phyloP scores from a whole-genome alignment of 306 rosid genomes.

The Inga oerstediana region DNA sequence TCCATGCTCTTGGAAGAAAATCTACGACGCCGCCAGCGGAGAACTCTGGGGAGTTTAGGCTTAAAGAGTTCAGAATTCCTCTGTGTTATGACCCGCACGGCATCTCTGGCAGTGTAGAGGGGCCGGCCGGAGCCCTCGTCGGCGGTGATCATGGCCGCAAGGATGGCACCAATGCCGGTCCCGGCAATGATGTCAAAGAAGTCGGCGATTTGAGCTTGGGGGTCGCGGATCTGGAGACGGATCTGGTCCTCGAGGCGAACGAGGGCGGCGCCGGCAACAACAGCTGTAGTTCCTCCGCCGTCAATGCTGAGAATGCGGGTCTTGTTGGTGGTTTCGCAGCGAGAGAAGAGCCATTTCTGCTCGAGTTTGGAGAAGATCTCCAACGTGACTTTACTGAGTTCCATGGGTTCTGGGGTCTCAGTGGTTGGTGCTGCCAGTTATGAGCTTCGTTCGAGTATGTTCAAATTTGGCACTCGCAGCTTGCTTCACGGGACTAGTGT shows the following conservation, averaged over 20 bases:
- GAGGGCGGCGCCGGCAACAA: conserved; percentile 77
- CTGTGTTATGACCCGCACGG: conserved; percentile 43
- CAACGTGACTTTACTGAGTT: conserved; percentile 70
- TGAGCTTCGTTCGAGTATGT: not conserved
- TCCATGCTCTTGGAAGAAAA: conserved; percentile 76
- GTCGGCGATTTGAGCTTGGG: conserved; percentile 72
- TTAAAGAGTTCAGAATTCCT: conserved; percentile 60
- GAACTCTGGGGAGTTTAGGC: conserved; percentile 35
- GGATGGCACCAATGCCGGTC: conserved; percentile 83
- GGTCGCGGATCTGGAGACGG: conserved; percentile 79
- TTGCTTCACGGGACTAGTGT: conserved; percentile 3
- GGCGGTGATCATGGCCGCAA: conserved; percentile 76
- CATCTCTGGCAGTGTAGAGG: conserved; percentile 70
- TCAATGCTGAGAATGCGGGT: conserved; percentile 93
- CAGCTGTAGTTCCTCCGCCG: conserved; percentile 83
- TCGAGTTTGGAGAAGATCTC: conserved; percentile 95
- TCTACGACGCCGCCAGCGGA: conserved; percentile 56
- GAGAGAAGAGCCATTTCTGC: conserved; percentile 96
- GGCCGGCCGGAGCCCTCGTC: conserved; percentile 76
- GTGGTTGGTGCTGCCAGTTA: not conserved
- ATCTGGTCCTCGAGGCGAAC: conserved; percentile 94
- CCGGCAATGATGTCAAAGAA: conserved; percentile 90
- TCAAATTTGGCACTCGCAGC: not conserved
- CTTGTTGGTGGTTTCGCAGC: conserved; percentile 59
- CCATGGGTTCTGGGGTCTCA: conserved; percentile 33